These are phyloP conservation scores for Tagetes patula DNA, from an alignment of 129 eudicot genomes.

Conservation along the genomic window DNA sequence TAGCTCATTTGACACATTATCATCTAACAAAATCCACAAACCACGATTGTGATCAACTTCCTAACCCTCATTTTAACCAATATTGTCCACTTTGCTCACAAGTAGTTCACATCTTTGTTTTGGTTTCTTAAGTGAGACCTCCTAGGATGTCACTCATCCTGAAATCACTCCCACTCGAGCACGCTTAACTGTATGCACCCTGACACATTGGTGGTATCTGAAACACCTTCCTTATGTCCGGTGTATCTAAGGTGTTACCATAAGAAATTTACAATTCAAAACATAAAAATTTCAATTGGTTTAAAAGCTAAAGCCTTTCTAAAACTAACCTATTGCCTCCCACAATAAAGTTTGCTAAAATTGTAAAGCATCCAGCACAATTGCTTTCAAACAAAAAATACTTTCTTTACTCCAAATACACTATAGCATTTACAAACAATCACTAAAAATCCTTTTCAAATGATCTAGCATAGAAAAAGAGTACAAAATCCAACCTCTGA, in stretches of 20 bases:
- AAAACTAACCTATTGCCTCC: neutral
- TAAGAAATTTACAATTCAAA: neutral
- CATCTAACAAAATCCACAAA: neutral
- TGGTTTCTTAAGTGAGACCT: too few species aligned
- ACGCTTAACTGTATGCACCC: too few species aligned
- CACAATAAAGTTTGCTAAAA: neutral
- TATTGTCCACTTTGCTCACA: too few species aligned
- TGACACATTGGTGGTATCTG: too few species aligned
- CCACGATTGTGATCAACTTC: neutral
- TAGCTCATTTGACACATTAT: neutral
- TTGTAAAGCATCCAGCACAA: neutral
- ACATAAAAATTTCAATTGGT: neutral
- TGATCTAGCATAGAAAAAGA: conserved; percentile 2
- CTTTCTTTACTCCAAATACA: neutral
- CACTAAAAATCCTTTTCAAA: neutral
- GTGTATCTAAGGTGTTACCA: too few species aligned
- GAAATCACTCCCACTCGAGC: too few species aligned
- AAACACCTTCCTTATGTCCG: too few species aligned
- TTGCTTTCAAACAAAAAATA: neutral
- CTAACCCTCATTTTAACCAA: neutral
- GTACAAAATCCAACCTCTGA: conserved; percentile 55
- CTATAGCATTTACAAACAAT: neutral
- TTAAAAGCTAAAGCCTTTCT: neutral
- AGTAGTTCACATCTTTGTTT: too few species aligned
- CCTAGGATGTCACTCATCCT: too few species aligned